Base-by-base conservation (phyloP, 1,284 basidiomycete species). In the Malassezia nana region DNA sequence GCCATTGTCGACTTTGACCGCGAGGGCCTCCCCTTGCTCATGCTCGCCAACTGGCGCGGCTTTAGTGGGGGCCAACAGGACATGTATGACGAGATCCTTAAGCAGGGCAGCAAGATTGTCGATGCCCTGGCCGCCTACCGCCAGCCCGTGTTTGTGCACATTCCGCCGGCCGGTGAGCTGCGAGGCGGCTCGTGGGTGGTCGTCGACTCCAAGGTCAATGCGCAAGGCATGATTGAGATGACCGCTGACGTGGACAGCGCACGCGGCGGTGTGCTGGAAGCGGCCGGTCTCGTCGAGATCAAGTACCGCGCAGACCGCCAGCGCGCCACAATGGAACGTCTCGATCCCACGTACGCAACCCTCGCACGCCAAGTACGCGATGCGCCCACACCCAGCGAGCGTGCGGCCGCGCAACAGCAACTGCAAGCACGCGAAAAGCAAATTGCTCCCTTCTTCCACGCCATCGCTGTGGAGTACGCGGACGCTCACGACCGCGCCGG, bases 171-270 rank as follows among this genome's bases (percentile, higher is more conserved):
- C 69, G 94, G 92, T 64, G 94, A 99, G 77, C 83, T 99, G 44
- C 90, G 94, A 74, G 94, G 94, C 75, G 94, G 94, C 74, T 94
- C 94, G 39, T 99, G 92, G 91, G 94, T 98, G 63, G 94, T 99
- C 5, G 82, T 99, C 53, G 94, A 98, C 77, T 90, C 92, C 25
- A 88, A 89, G 20, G 98, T 99, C 78, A 78, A 78, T 75, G 90
- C 92, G 76, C 81, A 86, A 4, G 85, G 89, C 71, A 86, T 94
- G 78, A 98, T 99, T 89, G 87, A 96, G 78, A 89, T 75, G 73
- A 67, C 53, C 46, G 92, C 92, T 39, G 94, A 98, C 74, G 83
- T 87, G 51, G 89, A 94, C 24, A 84, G 92, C 26, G 65, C 65
- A 16, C 86, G 94, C 54, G 94, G 90, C 55, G 94, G 94, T 81